Percentiles rank a stretch among this genome's conserved stretches.
These are phyloP conservation scores for Syncephalastrum contaminatum DNA, from an alignment of 371 early-diverging fungal genomes.

Conservation along the genomic window DNA sequence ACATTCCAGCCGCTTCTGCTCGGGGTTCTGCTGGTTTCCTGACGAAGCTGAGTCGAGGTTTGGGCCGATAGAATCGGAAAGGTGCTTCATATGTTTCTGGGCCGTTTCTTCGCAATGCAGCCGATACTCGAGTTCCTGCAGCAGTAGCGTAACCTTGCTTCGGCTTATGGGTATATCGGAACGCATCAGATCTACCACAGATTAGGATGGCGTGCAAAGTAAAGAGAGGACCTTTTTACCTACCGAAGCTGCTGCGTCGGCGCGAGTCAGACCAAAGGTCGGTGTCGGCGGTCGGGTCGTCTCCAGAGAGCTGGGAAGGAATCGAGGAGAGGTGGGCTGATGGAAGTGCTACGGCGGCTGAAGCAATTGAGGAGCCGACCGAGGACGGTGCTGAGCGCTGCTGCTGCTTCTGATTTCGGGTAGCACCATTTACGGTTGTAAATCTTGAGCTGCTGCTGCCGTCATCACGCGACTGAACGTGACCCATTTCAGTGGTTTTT, in stretches of 20 bases:
- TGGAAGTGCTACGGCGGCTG: background rate
- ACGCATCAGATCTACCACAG: slow-evolving; percentile 59
- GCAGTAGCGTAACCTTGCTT: slow-evolving; percentile 83
- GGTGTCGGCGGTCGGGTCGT: background rate
- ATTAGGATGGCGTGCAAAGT: background rate
- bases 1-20: slow-evolving; percentile 67
- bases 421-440: background rate
- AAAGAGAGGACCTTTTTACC: background rate
- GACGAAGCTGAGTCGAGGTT: slow-evolving; percentile 5
- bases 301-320: background rate
- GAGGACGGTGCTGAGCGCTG: background rate
- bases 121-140: slow-evolving; percentile 80
- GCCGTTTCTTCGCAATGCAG: slow-evolving; percentile 88
- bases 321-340: background rate
- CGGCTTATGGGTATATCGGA: slow-evolving; percentile 75
- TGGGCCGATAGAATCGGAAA: slow-evolving; percentile 5
- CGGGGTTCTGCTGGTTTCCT: slow-evolving; percentile 58
- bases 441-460: background rate
- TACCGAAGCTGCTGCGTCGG: background rate
- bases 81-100: slow-evolving; percentile 62
- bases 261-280: background rate
- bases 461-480: background rate
- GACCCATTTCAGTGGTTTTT: slow-evolving; percentile 12
- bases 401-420: background rate
- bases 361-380: no score